Base-by-base conservation (phyloP, 345 rosid species). In the Salix udensis region DNA sequence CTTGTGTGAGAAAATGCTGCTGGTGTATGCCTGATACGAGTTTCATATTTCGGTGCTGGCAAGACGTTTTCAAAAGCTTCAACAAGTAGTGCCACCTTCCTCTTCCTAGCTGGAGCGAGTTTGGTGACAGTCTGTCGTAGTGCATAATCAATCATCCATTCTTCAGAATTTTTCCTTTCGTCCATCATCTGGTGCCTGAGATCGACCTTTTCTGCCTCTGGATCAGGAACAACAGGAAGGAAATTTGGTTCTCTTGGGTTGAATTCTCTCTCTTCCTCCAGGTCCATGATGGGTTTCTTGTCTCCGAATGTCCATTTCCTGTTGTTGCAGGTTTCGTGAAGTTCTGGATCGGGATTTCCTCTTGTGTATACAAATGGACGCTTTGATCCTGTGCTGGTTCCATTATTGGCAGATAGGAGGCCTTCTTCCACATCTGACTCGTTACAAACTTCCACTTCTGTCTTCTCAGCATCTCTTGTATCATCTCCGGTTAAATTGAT, bases 221-320 rank as follows among this genome's bases (percentile, higher is more conserved):
- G 84, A 6, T 86, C 92, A 13, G 84, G 82, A 30, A 83, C 87
- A 55, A 87, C 2, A 1, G 96, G 89, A 74, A 93, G 88, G 85
- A 82, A 96, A 76, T 86, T 96, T 10, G 98, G 99, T 67, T 89
- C 97, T 83, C 82, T 85, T 18, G 97, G 98, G 77, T 89, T 96
- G 85, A 93, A 91, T 18, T 69, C 68, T 76, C 80, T 83, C 66
- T 26, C 26, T 30, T 87, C 88, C 72, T 85, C 87, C 0, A 61
- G 77, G 11, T 83, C 85, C n/a, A 73, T 18, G 72, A 55, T n/a
- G 1, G 60, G 67, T 77, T 74, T 90, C 81, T 74, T 82, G 80
- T 85, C 21, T 77, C 78, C 75, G 52, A 65, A 79, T 72, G 70
- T 84, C 92, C 92, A 85, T 78, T 84, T 85, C 71, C 62, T 34